Evolutionary conservation across 2,329 filamentous ascomycete species (phyloP), one percentile per base, ranked within the genome.

Genomic region (Tolypocladium capitatum): DNA sequence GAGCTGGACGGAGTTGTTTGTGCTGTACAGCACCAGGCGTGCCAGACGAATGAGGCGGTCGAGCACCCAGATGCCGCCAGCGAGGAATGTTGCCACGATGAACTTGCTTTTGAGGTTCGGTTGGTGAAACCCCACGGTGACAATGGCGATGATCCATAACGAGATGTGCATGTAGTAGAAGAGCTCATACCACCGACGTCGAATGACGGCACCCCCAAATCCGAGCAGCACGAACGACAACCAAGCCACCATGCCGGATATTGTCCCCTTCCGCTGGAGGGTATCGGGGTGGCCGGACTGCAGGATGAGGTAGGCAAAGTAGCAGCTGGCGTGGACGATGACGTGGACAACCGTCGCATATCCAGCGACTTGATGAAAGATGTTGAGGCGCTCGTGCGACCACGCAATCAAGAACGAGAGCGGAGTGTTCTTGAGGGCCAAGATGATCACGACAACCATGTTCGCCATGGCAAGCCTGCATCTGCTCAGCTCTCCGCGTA

Each of bases 331-430:
- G 47, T 80, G 76, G 2, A 76, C 49, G 16, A 76, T 57, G 49
- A 71, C 60, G 32, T 66, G 63, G 32, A 65, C 48, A 27, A 79
- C 65, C 18, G 73, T 71, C 7, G 66, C 67, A 53, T 71, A 74
- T 3, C 76, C 76, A 4, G 70, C 68, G 18, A 75, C 62, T 49
- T 73, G 72, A 53, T 81, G 78, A 3, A 81, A 65, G 44, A 73
- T 66, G 54, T 79, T 80, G 46, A 81, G 68, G 20, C 74, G 68
- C 50, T 81, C 77, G 56, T 81, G 77, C 5, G 76, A 79, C 55
- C 72, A 75, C 2, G 69, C 63, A 1, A 72, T 73, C 11, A 81
- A 52, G 49, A 71, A 69, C 0, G 71, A 71, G 18, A 81, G 58
- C 0, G 76, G 78, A 0, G 76, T 80, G 55, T 80, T 79, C 54